These are phyloP conservation scores for Conoideocrella luteorostrata DNA, from an alignment of 2,329 filamentous ascomycete genomes.

Conservation along the genomic window DNA sequence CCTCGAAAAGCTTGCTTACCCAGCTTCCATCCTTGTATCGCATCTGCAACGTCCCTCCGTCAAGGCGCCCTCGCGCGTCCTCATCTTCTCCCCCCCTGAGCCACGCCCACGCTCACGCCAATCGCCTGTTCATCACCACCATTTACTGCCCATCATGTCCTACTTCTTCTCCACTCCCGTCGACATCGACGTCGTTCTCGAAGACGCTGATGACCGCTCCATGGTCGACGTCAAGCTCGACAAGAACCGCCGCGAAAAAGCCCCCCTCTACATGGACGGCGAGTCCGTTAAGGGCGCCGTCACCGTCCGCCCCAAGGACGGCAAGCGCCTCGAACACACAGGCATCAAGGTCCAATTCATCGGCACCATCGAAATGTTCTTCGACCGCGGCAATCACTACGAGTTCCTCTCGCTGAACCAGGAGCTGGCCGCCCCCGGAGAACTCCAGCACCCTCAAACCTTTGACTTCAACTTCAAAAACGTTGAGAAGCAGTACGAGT, in stretches of 20 bases:
- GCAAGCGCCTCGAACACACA: conserved; percentile 94
- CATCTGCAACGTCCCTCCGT: not conserved
- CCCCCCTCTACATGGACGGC: conserved; percentile 93
- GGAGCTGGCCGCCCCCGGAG: conserved; percentile 91
- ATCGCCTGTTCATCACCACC: too few relatives aligned
- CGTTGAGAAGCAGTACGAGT: conserved; percentile 99
- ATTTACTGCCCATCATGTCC: conserved; percentile 71
- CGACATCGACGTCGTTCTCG: conserved; percentile 97
- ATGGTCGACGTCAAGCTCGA: conserved; percentile 98
- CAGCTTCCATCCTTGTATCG: not conserved
- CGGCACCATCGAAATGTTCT: conserved; percentile 99
- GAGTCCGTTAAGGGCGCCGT: conserved; percentile 97
- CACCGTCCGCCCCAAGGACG: conserved; percentile 93
- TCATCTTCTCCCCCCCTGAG: not conserved
- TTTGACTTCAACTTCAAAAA: conserved; percentile 99
- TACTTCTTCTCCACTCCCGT: conserved; percentile 98
- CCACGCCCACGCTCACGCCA: not conserved
- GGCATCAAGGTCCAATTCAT: conserved; percentile 99
- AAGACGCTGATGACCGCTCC: conserved; percentile 86
- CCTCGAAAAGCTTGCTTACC: too few relatives aligned
- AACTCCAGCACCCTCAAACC: conserved; percentile 96
- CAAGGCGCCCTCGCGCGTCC: not conserved
- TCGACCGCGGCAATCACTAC: conserved; percentile 97
- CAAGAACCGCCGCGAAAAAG: conserved; percentile 95
- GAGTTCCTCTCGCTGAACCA: conserved; percentile 97